Conservation (phyloP, 1,284 basidiomycete species). For the Cryptococcus sp. region DNA sequence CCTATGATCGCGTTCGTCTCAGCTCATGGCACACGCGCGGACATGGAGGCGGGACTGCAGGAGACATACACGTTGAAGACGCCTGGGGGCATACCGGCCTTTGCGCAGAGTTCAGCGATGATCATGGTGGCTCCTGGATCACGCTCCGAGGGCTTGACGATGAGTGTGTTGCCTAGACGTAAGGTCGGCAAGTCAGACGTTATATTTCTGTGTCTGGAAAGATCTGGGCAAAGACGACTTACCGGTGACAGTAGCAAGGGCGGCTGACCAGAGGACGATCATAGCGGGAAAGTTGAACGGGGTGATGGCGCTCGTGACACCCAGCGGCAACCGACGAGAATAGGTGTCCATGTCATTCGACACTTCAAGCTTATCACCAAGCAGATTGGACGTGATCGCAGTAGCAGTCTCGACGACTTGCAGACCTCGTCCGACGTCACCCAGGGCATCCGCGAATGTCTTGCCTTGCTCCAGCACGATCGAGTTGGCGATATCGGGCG, state of each 20-base stretch:
- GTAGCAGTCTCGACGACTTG: slow-evolving; percentile 89
- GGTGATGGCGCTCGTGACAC: slow-evolving; percentile 66
- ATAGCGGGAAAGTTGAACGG: slow-evolving; percentile 90
- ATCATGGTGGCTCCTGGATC: slow-evolving; percentile 98
- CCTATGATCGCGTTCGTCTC: slow-evolving; percentile 49
- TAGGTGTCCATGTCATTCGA: slow-evolving; percentile 96
- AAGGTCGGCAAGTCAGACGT: neutral
- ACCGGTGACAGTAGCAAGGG: slow-evolving; percentile 57
- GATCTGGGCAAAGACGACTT: neutral
- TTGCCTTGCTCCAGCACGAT: slow-evolving; percentile 88
- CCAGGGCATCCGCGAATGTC: slow-evolving; percentile 85
- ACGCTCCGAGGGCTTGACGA: slow-evolving; percentile 94
- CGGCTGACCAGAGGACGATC: slow-evolving; percentile 96
- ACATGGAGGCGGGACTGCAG: neutral
- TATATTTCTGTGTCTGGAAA: neutral
- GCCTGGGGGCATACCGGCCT: slow-evolving; percentile 67
- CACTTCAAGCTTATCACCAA: slow-evolving; percentile 92
- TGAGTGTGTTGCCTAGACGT: slow-evolving; percentile 86
- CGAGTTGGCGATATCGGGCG: slow-evolving; percentile 59
- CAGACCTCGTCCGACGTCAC: slow-evolving; percentile 88
- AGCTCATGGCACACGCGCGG: slow-evolving; percentile 22
- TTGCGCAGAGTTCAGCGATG: slow-evolving; percentile 88
- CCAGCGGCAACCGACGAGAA: slow-evolving; percentile 53
- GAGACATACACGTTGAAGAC: slow-evolving; percentile 68
- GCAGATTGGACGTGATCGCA: slow-evolving; percentile 76